Conservation (phyloP, 169 alveolate genomes). For the Eimeria praecox region DNA sequence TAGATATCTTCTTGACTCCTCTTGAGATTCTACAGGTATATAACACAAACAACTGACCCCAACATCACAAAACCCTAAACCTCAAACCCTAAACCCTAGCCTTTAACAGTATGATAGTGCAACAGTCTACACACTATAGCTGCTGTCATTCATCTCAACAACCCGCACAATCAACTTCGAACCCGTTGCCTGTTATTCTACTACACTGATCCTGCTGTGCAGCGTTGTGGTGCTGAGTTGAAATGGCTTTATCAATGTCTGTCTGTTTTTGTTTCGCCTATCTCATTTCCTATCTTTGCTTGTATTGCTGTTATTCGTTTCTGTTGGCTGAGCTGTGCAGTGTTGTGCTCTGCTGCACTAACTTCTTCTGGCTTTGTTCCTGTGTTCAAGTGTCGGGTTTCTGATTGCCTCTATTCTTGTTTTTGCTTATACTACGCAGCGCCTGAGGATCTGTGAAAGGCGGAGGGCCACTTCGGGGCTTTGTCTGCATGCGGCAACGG, state of each 20-base stretch:
- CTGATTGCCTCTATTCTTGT: not conserved
- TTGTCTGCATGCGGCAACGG: conserved; percentile 23
- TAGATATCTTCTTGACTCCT: conserved; percentile 20
- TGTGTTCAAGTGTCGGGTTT: not conserved
- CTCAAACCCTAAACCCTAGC: not conserved
- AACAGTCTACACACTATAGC: not conserved
- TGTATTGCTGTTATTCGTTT: not conserved
- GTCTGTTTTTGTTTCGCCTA: not conserved
- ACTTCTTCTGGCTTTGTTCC: not conserved
- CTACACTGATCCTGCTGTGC: not conserved
- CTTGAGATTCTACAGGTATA: conserved; percentile 29
- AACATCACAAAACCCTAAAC: not conserved
- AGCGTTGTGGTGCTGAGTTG: not conserved
- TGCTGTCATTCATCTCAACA: not conserved
- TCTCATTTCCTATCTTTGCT: not conserved
- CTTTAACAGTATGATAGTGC: not conserved
- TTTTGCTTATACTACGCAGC: not conserved
- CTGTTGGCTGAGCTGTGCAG: not conserved
- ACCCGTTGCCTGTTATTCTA: not conserved
- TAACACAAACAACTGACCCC: not conserved
- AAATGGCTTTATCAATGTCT: not conserved
- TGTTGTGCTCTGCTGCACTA: too few relatives aligned
- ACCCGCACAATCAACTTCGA: not conserved
- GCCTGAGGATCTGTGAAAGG: conserved; percentile 37
- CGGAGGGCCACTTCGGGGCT: conserved; percentile 49